Evolutionary conservation across 345 rosid species (phyloP).

Genomic region (Psidium friedrichsthalianum): DNA sequence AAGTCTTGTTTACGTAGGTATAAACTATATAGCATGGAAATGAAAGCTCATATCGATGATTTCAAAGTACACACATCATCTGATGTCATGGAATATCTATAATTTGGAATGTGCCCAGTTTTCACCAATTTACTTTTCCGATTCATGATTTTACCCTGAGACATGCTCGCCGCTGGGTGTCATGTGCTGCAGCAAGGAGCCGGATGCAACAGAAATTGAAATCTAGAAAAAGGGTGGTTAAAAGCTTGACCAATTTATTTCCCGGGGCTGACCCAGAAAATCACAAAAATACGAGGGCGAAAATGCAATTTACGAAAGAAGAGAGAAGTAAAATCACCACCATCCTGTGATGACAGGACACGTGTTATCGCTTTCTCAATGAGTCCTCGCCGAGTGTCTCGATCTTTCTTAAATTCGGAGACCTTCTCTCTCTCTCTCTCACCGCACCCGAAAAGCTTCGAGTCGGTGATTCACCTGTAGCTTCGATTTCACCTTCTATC

Average conservation of each 20-base stretch:
- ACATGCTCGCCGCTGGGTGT: too few species aligned
- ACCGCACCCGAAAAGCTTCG: not conserved
- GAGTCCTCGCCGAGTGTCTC: rapidly evolving
- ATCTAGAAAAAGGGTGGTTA: not conserved
- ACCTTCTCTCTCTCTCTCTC: not conserved
- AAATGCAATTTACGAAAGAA: not conserved
- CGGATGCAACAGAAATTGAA: too few species aligned
- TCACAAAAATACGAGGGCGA: not conserved
- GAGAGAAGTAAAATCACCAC: not conserved
- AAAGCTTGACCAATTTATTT: not conserved
- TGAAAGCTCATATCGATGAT: too few species aligned
- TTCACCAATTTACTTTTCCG: too few species aligned
- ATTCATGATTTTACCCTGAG: too few species aligned
- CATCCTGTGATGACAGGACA: not conserved
- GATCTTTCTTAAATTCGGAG: not conserved
- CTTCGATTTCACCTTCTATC: not conserved
- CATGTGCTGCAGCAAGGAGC: too few species aligned
- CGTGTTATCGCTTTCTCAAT: not conserved
- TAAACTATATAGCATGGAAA: too few species aligned
- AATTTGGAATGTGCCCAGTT: too few species aligned
- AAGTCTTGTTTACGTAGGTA: too few species aligned
- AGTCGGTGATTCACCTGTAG: not conserved
- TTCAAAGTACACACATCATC: too few species aligned
- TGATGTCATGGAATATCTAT: rapidly evolving
- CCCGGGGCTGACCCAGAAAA: not conserved